These are phyloP conservation scores for Plicaturopsis crispa DNA, from an alignment of 768 basidiomycete genomes.

Conservation along the genomic window DNA sequence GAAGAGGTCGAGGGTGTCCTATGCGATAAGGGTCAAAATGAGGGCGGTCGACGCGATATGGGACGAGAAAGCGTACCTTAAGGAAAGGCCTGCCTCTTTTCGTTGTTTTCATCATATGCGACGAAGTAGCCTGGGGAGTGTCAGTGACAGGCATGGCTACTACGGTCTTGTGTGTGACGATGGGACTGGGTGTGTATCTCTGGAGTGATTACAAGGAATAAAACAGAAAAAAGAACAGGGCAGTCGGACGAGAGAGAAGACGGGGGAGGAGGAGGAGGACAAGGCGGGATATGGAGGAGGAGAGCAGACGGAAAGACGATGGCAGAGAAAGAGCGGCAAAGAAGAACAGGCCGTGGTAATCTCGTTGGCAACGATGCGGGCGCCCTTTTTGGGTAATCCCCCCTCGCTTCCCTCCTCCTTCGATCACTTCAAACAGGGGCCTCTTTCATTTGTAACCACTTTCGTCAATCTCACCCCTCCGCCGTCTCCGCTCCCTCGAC, in stretches of 20 bases:
- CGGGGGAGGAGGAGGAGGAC: slow-evolving; percentile 24
- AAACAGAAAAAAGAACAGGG: slow-evolving; percentile 17
- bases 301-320: too few species aligned
- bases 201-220: slow-evolving; percentile 12
- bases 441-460: too few species aligned
- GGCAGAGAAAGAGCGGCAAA: too few species aligned
- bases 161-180: too few species aligned
- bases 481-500: too few species aligned
- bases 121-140: slow-evolving; percentile 52
- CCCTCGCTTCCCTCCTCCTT: too few species aligned
- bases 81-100: slow-evolving; percentile 91
- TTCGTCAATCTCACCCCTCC: too few species aligned
- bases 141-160: slow-evolving; percentile 35
- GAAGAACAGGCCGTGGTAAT: too few species aligned
- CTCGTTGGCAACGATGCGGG: too few species aligned
- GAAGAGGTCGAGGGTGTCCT: slow-evolving; percentile 98
- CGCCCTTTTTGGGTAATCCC: too few species aligned
- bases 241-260: slow-evolving; percentile 19
- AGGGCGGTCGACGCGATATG: slow-evolving; percentile 6
- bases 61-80: slow-evolving; percentile 49
- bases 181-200: slow-evolving; percentile 14
- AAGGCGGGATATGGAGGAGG: slow-evolving; percentile 19
- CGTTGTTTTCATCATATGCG: slow-evolving; percentile 99
- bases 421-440: too few species aligned
- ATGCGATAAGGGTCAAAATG: slow-evolving; percentile 1